Evolutionary conservation across 345 rosid species (phyloP).

Genomic region (Pugionium dolabratum): DNA sequence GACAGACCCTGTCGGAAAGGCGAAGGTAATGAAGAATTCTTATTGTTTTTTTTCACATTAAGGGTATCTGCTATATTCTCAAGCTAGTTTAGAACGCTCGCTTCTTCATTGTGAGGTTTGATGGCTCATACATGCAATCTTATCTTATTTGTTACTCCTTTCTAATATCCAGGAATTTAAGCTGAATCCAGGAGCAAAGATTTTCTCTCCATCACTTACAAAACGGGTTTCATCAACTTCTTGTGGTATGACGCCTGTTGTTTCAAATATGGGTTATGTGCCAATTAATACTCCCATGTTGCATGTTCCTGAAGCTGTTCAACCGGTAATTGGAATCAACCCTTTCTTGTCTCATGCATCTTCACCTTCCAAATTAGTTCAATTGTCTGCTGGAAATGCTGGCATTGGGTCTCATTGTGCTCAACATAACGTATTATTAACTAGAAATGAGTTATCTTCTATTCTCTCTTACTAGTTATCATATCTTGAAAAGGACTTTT

Average conservation of each 20-base stretch:
- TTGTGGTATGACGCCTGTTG: conserved; percentile 42
- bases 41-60: too few relatives aligned
- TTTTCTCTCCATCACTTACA: conserved; percentile 68
- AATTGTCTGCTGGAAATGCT: conserved; percentile 15
- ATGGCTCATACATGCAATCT: conserved; percentile 3
- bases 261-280: conserved; percentile 50
- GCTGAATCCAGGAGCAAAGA: conserved; percentile 32
- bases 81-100: conserved; percentile 13
- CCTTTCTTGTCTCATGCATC: conserved; percentile 49
- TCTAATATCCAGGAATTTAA: too few relatives aligned
- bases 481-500: background rate
- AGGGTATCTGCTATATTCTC: background rate
- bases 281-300: conserved; percentile 53
- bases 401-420: conserved; percentile 41
- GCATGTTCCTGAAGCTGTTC: conserved; percentile 48
- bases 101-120: conserved; percentile 1
- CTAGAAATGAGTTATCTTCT: background rate
- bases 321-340: conserved; percentile 54
- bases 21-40: conserved; percentile 50
- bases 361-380: conserved; percentile 36
- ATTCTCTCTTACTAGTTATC: background rate
- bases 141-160: too few relatives aligned
- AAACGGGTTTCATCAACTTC: conserved; percentile 50
- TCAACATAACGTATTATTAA: conserved; percentile 46
- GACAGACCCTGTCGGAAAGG: conserved; percentile 39